Evolutionary conservation across 1,284 basidiomycete species (phyloP).

Genomic region (Kalmanozyma brasiliensis): DNA sequence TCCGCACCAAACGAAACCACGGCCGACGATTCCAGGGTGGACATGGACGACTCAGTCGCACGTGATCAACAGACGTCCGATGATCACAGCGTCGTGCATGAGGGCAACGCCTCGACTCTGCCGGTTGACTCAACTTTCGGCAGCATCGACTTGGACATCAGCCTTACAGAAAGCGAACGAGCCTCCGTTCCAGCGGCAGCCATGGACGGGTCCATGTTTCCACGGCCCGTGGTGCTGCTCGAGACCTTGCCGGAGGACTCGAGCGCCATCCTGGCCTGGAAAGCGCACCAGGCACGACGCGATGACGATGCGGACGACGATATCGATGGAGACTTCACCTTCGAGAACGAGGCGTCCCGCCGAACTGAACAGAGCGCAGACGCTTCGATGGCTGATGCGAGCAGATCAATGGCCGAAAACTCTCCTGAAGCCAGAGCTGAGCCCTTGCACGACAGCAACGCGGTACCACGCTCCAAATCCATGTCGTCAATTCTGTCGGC

Average conservation of each 20-base stretch:
- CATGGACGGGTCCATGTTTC: conserved; percentile 9
- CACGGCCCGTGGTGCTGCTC: conserved; percentile 8
- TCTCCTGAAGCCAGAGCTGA: not conserved
- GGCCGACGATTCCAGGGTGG: not conserved
- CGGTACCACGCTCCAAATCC: conserved; percentile 10
- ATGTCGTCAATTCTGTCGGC: conserved; percentile 6
- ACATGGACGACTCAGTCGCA: not conserved
- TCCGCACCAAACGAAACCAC: not conserved
- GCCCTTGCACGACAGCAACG: not conserved
- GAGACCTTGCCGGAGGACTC: conserved; percentile 9
- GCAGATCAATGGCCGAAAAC: not conserved
- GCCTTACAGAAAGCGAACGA: not conserved
- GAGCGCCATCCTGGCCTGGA: conserved; percentile 7
- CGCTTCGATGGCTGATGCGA: conserved; percentile 1
- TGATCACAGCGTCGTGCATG: not conserved
- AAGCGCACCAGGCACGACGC: not conserved
- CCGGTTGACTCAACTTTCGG: not conserved
- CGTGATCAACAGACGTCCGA: not conserved
- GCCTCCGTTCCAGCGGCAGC: no score
- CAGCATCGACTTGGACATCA: conserved; percentile 11
- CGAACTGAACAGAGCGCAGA: not conserved
- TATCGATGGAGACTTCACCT: not conserved
- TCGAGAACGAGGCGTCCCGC: not conserved
- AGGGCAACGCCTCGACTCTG: not conserved
- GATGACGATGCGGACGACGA: not conserved